Conservation (phyloP, 805 yeast species). For the Pichia phayaonensis region DNA sequence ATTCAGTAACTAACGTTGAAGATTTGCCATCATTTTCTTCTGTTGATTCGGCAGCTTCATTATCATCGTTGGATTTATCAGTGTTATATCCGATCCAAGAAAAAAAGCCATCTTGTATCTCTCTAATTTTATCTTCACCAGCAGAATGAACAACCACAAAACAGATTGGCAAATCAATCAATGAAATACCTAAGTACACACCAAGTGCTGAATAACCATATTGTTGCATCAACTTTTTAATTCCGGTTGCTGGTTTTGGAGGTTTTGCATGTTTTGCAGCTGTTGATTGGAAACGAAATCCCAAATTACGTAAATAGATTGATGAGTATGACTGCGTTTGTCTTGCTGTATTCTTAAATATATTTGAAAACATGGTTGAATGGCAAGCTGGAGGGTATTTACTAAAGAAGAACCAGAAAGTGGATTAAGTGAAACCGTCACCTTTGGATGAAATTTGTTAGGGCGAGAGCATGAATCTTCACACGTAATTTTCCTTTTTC, state of each 20-base stretch:
- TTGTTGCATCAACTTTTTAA: constrained; percentile 64
- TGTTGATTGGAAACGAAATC: constrained; percentile 15
- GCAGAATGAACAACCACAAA: constrained; percentile 75
- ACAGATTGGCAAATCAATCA: constrained; percentile 76
- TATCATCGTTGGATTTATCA: not conserved
- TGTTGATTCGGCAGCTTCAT: not conserved
- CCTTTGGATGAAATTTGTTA: not conserved
- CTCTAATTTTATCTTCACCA: constrained; percentile 76
- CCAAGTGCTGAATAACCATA: constrained; percentile 91
- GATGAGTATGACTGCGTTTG: not conserved
- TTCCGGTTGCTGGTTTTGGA: constrained; percentile 33
- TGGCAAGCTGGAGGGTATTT: not conserved
- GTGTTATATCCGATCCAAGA: constrained; percentile 44
- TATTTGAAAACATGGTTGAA: not conserved
- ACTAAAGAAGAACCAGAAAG: not conserved
- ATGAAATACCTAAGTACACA: constrained; percentile 67
- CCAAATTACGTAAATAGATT: constrained; percentile 3
- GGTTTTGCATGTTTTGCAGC: constrained; percentile 9
- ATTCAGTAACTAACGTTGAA: constrained; percentile 64
- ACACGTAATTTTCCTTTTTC: not conserved
- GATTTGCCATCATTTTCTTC: constrained; percentile 11
- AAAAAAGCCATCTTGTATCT: constrained; percentile 55
- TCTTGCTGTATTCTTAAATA: not conserved
- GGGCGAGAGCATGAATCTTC: not conserved
- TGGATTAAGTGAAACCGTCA: not conserved